A percentile compares a stretch with the other conserved stretches of the same genome.
Evolutionary conservation across 768 basidiomycete species (phyloP).

Genomic region (Mycena latifolia): DNA sequence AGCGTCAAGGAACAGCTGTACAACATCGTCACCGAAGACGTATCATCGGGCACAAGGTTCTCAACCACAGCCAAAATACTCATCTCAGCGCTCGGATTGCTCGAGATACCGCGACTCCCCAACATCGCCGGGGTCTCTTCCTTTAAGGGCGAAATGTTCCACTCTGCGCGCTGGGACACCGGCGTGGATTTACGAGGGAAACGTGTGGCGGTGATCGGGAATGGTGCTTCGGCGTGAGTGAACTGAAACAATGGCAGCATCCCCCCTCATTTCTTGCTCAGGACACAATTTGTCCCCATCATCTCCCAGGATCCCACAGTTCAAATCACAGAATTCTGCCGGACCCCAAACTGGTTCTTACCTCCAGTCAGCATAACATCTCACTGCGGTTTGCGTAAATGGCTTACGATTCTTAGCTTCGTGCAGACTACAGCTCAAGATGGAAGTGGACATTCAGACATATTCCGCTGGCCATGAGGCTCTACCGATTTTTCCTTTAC

Average conservation of each 20-base stretch:
- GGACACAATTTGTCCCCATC: constrained; percentile 71
- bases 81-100: constrained; percentile 63
- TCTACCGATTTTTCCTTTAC: constrained; percentile 42
- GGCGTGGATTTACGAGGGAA: constrained; percentile 57
- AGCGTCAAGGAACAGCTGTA: constrained; percentile 45
- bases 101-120: constrained; percentile 58
- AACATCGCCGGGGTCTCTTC: constrained; percentile 47
- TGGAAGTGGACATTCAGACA: constrained; percentile 57
- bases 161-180: constrained; percentile 64
- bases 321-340: constrained; percentile 67
- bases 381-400: constrained; percentile 15
- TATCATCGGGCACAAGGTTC: constrained; percentile 44
- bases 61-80: constrained; percentile 57
- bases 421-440: not conserved
- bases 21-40: constrained; percentile 44
- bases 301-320: constrained; percentile 64
- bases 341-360: constrained; percentile 71
- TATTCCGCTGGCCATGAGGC: constrained; percentile 51
- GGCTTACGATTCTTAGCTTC: not conserved
- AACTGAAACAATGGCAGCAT: no score
- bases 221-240: constrained; percentile 67
- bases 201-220: constrained; percentile 71
- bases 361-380: constrained; percentile 59
- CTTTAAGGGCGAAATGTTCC: constrained; percentile 65
- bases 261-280: constrained; percentile 40